Evolutionary conservation across 2,329 filamentous ascomycete genomes (phyloP).

Genomic region (Apiospora pterosperma): DNA sequence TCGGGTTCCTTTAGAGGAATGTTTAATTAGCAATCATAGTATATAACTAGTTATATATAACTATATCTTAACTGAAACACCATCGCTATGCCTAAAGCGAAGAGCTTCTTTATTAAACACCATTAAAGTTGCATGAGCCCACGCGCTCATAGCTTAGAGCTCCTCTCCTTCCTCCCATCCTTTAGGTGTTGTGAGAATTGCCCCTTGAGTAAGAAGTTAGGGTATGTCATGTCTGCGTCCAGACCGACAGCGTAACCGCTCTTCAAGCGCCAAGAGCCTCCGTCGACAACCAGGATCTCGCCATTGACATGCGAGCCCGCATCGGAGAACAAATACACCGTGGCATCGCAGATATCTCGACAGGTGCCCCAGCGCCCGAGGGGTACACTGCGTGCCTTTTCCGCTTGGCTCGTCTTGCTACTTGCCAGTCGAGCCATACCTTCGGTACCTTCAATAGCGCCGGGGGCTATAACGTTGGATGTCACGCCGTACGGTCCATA

Average conservation of each 20-base stretch:
- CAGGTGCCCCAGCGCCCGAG: slow-evolving; percentile 74
- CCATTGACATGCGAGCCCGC: slow-evolving; percentile 85
- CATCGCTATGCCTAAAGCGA: background rate
- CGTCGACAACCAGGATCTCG: slow-evolving; percentile 72
- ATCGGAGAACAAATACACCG: slow-evolving; percentile 83
- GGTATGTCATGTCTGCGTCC: slow-evolving; percentile 48
- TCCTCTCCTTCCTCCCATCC: slow-evolving; percentile 30
- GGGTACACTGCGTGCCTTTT: slow-evolving; percentile 54
- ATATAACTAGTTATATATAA: background rate
- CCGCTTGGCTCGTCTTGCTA: slow-evolving; percentile 27
- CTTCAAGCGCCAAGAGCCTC: slow-evolving; percentile 54
- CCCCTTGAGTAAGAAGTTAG: slow-evolving; percentile 43
- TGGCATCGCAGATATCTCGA: slow-evolving; percentile 89
- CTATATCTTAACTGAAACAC: background rate
- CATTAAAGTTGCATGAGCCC: background rate
- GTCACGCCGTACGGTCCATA: slow-evolving; percentile 85
- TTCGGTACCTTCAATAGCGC: slow-evolving; percentile 82
- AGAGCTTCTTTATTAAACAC: background rate
- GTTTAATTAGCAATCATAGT: background rate
- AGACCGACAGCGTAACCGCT: slow-evolving; percentile 43
- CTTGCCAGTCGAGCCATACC: slow-evolving; percentile 64
- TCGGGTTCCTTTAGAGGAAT: no score
- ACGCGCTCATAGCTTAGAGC: slow-evolving; percentile 36
- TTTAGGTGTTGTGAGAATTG: slow-evolving; percentile 38
- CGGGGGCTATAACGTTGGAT: slow-evolving; percentile 85